These are phyloP conservation scores for Coccomyxa sp. DNA, from an alignment of 139 green algal genomes.

Conservation along the genomic window DNA sequence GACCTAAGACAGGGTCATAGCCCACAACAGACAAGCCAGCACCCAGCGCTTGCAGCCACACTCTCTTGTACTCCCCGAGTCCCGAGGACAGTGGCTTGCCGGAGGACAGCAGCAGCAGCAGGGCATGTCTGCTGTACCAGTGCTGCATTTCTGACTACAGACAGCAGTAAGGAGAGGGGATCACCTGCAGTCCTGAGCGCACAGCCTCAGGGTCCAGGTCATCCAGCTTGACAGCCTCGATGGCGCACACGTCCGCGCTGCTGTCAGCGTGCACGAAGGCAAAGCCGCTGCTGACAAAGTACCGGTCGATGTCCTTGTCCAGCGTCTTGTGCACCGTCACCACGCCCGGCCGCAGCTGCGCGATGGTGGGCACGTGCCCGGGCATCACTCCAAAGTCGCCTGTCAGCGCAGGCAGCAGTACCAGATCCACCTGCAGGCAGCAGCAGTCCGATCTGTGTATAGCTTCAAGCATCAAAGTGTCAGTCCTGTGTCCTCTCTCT, in stretches of 20 bases:
- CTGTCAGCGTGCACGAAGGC: slow-evolving; percentile 86
- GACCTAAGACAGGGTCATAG: too few species aligned
- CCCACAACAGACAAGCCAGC: too few species aligned
- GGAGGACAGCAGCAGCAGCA: too few species aligned
- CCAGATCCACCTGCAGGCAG: slow-evolving; percentile 72
- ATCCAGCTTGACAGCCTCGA: slow-evolving; percentile 78
- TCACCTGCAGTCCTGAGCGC: slow-evolving; percentile 47
- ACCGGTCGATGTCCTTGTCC: slow-evolving; percentile 76
- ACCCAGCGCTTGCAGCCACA: too few species aligned
- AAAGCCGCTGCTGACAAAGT: slow-evolving; percentile 77
- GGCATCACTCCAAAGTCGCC: slow-evolving; percentile 89
- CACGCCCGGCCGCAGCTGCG: slow-evolving; percentile 81
- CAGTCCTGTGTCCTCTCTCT: not conserved
- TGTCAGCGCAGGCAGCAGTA: slow-evolving; percentile 73
- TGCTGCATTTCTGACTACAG: too few species aligned
- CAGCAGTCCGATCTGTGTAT: too few species aligned
- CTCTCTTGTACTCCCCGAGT: too few species aligned
- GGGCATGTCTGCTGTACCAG: too few species aligned
- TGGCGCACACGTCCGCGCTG: slow-evolving; percentile 67
- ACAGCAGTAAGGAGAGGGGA: too few species aligned
- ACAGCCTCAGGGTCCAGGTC: slow-evolving; percentile 71
- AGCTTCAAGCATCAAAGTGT: not conserved
- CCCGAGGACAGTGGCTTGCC: too few species aligned
- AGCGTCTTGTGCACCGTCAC: slow-evolving; percentile 73
- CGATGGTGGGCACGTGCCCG: slow-evolving; percentile 83